A percentile compares a stretch with the other conserved stretches of the same genome.
Conservation (phyloP, 805 yeast species). For the Lipomyces starkeyi region DNA sequence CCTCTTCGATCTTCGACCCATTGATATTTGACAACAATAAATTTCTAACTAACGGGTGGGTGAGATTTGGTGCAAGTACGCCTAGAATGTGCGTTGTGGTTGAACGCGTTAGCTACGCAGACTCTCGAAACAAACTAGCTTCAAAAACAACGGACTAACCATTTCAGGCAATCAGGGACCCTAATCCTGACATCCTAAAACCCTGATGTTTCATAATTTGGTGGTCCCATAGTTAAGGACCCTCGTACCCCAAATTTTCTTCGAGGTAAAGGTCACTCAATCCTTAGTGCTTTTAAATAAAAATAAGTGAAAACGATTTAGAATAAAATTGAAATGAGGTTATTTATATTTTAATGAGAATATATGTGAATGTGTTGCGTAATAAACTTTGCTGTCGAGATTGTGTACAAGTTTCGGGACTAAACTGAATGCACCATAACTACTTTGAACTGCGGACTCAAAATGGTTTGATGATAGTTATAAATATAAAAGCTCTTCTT, state of each 20-base stretch:
- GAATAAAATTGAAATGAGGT: constrained; percentile 19
- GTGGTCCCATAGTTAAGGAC: not conserved
- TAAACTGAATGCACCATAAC: not conserved
- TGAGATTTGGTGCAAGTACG: not conserved
- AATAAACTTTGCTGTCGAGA: not conserved
- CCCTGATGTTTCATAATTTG: not conserved
- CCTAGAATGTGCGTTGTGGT: not conserved
- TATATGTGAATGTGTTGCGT: not conserved
- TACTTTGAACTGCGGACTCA: too few species aligned
- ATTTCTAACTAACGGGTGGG: not conserved
- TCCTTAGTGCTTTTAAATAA: not conserved
- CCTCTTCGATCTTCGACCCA: not conserved
- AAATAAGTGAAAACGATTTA: not conserved
- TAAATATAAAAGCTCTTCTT: too few species aligned
- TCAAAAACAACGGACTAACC: not conserved
- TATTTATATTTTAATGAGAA: too few species aligned
- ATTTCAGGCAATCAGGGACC: not conserved
- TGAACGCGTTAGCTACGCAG: not conserved
- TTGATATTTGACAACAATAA: not conserved
- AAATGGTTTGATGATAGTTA: too few species aligned
- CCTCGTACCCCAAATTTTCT: not conserved
- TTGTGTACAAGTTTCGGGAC: not conserved
- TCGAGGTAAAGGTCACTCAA: constrained; percentile 2
- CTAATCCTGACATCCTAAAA: not conserved
- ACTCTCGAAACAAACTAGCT: too few species aligned